Conservation (phyloP, 495 filamentous ascomycete species). For the Lophium mytilinum region DNA sequence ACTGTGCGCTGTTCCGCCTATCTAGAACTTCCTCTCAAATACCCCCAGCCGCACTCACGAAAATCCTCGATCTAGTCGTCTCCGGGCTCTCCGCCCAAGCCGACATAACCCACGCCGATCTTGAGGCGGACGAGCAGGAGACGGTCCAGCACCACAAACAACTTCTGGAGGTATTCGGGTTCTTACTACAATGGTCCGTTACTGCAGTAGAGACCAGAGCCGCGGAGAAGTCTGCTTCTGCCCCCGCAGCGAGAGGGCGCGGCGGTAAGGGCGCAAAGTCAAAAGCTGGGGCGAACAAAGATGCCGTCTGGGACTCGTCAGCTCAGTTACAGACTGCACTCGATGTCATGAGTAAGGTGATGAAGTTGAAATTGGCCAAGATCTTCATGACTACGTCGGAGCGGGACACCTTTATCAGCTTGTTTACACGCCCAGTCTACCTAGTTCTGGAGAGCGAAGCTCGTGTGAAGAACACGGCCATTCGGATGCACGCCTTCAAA, state of each 20-base stretch:
- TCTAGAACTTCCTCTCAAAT: conserved; percentile 76
- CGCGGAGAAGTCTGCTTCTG: conserved; percentile 70
- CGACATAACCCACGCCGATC: conserved; percentile 73
- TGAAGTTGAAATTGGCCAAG: conserved; percentile 83
- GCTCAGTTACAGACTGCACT: conserved; percentile 79
- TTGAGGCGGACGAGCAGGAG: conserved; percentile 88
- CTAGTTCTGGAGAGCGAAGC: conserved; percentile 90
- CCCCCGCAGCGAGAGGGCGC: conserved; percentile 55
- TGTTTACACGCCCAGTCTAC: conserved; percentile 92
- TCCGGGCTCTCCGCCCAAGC: conserved; percentile 91
- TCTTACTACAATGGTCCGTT: conserved; percentile 89
- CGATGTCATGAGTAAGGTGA: conserved; percentile 89
- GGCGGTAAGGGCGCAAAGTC: conserved; percentile 71
- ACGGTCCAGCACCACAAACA: conserved; percentile 76
- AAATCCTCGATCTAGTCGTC: conserved; percentile 85
- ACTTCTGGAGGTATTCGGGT: conserved; percentile 88
- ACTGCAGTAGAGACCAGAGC: conserved; percentile 88
- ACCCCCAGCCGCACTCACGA: conserved; percentile 74
- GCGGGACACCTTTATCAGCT: conserved; percentile 82
- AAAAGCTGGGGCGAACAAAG: conserved; percentile 52
- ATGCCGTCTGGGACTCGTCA: conserved; percentile 80
- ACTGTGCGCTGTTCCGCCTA: conserved; percentile 59
- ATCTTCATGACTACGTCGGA: conserved; percentile 97
- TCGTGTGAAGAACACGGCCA: conserved; percentile 79
- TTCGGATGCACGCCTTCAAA: conserved; percentile 95